These are phyloP conservation scores for Chiua sp. DNA, from an alignment of 1,284 basidiomycete genomes.

Conservation along the genomic window DNA sequence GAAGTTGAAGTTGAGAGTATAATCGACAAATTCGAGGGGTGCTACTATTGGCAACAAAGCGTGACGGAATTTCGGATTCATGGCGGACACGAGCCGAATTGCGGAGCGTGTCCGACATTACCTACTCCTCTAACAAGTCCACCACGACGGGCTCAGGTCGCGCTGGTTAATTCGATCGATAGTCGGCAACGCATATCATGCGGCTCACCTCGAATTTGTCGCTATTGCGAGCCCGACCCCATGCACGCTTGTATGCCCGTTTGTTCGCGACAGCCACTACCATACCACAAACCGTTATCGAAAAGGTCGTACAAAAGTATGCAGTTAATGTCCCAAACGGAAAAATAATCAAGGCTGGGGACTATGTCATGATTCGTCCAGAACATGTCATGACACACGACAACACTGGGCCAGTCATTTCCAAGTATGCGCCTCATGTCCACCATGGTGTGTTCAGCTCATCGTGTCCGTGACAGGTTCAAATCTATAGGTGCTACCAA, in stretches of 20 bases:
- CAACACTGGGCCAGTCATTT: slow-evolving; percentile 98
- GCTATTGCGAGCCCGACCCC: slow-evolving; percentile 8
- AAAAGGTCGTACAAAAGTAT: slow-evolving; percentile 98
- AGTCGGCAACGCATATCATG: slow-evolving; percentile 12
- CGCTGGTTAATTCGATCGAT: too few species aligned
- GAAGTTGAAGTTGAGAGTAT: too few species aligned
- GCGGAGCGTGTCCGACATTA: too few species aligned
- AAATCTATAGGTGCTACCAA: slow-evolving; percentile 92
- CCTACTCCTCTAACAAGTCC: too few species aligned
- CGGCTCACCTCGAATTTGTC: slow-evolving; percentile 11
- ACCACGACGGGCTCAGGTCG: too few species aligned
- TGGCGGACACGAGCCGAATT: background rate
- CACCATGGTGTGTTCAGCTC: background rate
- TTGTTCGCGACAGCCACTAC: slow-evolving; percentile 43
- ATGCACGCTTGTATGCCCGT: slow-evolving; percentile 21
- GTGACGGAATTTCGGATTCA: too few species aligned
- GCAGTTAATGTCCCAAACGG: slow-evolving; percentile 84
- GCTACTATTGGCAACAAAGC: background rate
- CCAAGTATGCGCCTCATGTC: slow-evolving; percentile 66
- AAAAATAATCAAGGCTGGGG: slow-evolving; percentile 88
- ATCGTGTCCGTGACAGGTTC: slow-evolving; percentile 63
- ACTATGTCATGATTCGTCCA: slow-evolving; percentile 99
- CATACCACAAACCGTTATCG: slow-evolving; percentile 89
- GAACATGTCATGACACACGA: slow-evolving; percentile 99
- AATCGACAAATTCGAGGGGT: background rate